phyloP scores from a whole-genome alignment of 2,329 filamentous ascomycete genomes.

The Ophiostoma angusticollis region DNA sequence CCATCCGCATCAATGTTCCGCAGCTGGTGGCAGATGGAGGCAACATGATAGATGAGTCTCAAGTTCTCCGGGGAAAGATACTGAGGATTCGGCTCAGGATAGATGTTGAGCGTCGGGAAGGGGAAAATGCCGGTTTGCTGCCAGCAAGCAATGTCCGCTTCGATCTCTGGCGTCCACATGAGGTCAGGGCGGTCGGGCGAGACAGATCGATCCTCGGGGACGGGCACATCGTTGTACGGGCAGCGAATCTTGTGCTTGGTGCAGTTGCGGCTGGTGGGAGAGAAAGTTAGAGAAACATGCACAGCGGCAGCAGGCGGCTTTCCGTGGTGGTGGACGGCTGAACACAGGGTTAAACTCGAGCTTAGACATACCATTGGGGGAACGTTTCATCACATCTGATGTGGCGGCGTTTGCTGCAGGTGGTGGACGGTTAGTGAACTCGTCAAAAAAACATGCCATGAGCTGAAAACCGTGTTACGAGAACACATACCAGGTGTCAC shows the following conservation, averaged over 20 bases:
- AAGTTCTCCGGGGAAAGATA: constrained; percentile 66
- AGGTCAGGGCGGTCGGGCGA: constrained; percentile 56
- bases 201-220: constrained; percentile 48
- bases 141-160: constrained; percentile 72
- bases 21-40: constrained; percentile 73
- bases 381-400: constrained; percentile 97
- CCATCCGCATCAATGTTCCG: constrained; percentile 62
- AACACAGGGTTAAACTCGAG: neutral
- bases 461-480: neutral
- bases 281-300: constrained; percentile 6
- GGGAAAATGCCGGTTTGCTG: constrained; percentile 72
- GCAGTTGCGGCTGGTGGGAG: constrained; percentile 66
- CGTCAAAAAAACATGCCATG: neutral
- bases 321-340: neutral
- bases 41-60: constrained; percentile 81
- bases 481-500: constrained; percentile 64
- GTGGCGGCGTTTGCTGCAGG: constrained; percentile 73
- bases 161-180: constrained; percentile 76
- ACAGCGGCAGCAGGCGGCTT: too few relatives aligned
- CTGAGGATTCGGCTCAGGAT: constrained; percentile 59
- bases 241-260: constrained; percentile 98
- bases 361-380: constrained; percentile 69
- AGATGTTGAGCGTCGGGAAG: constrained; percentile 68
- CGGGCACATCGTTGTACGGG: constrained; percentile 84
- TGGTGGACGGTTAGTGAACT: constrained; percentile 10